These are phyloP conservation scores for Arbutus unedo DNA, from an alignment of 148 eudicot species.

Conservation along the genomic window DNA sequence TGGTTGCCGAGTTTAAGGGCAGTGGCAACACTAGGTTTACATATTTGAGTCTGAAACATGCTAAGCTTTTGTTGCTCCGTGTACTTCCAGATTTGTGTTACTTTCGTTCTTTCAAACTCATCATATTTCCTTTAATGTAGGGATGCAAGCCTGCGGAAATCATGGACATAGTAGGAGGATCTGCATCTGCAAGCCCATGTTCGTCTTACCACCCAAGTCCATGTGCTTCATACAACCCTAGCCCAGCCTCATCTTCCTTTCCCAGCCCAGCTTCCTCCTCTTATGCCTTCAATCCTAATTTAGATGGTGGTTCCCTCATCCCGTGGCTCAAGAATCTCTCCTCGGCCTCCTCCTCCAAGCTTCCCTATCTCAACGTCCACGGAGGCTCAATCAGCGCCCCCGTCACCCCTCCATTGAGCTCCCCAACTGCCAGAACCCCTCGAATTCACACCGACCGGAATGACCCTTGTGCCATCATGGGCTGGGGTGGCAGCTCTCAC, in stretches of 20 bases:
- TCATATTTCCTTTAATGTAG: conserved; percentile 18
- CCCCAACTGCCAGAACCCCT: conserved; percentile 53
- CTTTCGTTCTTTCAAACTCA: not conserved
- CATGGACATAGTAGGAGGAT: conserved; percentile 46
- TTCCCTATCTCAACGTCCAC: conserved; percentile 30
- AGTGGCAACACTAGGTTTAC: not conserved
- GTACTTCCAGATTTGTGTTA: not conserved
- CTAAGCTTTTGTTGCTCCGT: not conserved
- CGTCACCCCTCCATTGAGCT: conserved; percentile 67
- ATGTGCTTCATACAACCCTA: conserved; percentile 59
- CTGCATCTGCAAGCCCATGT: conserved; percentile 58
- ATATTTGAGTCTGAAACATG: not conserved
- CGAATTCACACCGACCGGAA: conserved; percentile 33
- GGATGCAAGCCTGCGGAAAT: conserved; percentile 58
- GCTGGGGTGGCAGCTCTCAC: conserved; percentile 33
- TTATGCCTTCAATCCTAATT: conserved; percentile 35
- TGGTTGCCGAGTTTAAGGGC: not conserved
- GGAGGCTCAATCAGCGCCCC: conserved; percentile 79
- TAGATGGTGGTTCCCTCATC: conserved; percentile 57
- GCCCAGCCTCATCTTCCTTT: conserved; percentile 60
- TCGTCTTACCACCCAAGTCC: conserved; percentile 69
- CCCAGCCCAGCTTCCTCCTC: conserved; percentile 66
- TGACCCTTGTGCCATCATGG: conserved; percentile 19
- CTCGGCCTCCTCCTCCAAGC: conserved; percentile 48
- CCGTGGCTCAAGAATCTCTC: conserved; percentile 77